A percentile compares a stretch with the other conserved stretches of the same genome.
Conservation (phyloP, 371 early-diverging fungal species). For the Apophysomyces trapeziformis region DNA sequence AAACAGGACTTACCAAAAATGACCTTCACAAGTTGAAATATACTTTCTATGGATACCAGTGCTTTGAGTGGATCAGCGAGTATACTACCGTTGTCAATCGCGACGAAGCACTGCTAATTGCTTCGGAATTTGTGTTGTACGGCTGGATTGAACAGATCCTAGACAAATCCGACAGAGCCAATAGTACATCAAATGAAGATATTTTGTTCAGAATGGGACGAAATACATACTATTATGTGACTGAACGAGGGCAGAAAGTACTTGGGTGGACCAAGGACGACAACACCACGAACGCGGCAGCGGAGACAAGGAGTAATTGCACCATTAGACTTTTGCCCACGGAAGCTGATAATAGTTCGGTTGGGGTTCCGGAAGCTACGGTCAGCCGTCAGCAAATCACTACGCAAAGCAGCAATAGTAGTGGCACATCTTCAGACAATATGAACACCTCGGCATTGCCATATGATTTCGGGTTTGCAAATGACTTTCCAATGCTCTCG, state of each 20-base stretch:
- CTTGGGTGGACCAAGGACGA: slow-evolving; percentile 52
- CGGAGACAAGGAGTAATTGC: background rate
- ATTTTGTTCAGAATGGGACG: slow-evolving; percentile 46
- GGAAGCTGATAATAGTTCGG: background rate
- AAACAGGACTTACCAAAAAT: slow-evolving; percentile 27
- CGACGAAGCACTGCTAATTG: slow-evolving; percentile 62
- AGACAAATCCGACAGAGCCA: slow-evolving; percentile 44
- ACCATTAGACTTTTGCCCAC: slow-evolving; percentile 19
- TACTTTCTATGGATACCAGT: slow-evolving; percentile 46
- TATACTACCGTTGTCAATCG: slow-evolving; percentile 62
- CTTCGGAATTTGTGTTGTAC: slow-evolving; percentile 56
- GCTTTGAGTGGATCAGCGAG: slow-evolving; percentile 66
- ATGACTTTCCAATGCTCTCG: background rate
- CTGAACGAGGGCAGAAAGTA: slow-evolving; percentile 50
- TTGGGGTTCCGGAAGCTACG: slow-evolving; percentile 6
- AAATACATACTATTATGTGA: slow-evolving; percentile 61
- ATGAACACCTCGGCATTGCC: background rate
- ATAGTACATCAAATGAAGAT: slow-evolving; percentile 21
- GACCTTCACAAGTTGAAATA: slow-evolving; percentile 26
- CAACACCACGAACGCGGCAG: background rate
- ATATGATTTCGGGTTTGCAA: slow-evolving; percentile 20
- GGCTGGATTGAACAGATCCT: slow-evolving; percentile 61
- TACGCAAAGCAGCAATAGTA: slow-evolving; percentile 8
- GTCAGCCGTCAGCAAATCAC: background rate
- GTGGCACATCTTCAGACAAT: slow-evolving; percentile 14